A percentile compares a stretch with the other conserved stretches of the same genome.
These are phyloP conservation scores for Zalerion maritima DNA, from an alignment of 495 filamentous ascomycete genomes.

Conservation along the genomic window DNA sequence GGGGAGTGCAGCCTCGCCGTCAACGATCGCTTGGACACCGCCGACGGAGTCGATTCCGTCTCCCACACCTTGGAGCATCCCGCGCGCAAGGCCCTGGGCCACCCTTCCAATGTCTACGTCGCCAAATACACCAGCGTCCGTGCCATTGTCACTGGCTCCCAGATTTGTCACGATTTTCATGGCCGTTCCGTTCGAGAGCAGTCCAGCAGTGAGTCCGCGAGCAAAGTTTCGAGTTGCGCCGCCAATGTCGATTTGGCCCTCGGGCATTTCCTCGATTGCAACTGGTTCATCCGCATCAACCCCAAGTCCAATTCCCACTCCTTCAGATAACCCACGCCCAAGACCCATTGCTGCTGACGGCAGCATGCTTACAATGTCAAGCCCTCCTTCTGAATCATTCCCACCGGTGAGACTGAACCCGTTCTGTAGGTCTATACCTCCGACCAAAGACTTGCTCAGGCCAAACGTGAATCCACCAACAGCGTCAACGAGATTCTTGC, in stretches of 20 bases:
- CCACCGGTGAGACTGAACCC: neutral
- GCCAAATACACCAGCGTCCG: neutral
- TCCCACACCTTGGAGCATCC: conserved; percentile 3
- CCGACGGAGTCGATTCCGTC: conserved; percentile 4
- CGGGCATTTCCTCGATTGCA: neutral
- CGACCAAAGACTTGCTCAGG: neutral
- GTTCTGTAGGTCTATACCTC: too few relatives aligned
- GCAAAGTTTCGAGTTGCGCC: conserved; percentile 1
- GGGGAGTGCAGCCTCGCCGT: neutral
- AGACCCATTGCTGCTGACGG: conserved; percentile 1
- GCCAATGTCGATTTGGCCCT: conserved; percentile 1
- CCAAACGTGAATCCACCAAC: neutral
- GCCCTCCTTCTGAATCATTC: neutral
- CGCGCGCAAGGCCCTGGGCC: conserved; percentile 2
- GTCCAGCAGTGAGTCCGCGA: neutral
- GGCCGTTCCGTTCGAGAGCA: conserved; percentile 1
- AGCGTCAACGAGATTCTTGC: neutral
- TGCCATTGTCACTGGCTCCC: too few relatives aligned
- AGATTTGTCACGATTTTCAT: neutral
- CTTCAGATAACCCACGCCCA: conserved; percentile 1
- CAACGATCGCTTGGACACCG: conserved; percentile 1
- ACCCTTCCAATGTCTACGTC: neutral
- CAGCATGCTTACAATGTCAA: conserved; percentile 2
- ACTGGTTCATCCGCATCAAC: conserved; percentile 1
- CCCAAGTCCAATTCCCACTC: conserved; percentile 1